A percentile compares a stretch with the other conserved stretches of the same genome.
Evolutionary conservation across 805 yeast species (phyloP).

Genomic region (Metschnikowia arizonensis): DNA sequence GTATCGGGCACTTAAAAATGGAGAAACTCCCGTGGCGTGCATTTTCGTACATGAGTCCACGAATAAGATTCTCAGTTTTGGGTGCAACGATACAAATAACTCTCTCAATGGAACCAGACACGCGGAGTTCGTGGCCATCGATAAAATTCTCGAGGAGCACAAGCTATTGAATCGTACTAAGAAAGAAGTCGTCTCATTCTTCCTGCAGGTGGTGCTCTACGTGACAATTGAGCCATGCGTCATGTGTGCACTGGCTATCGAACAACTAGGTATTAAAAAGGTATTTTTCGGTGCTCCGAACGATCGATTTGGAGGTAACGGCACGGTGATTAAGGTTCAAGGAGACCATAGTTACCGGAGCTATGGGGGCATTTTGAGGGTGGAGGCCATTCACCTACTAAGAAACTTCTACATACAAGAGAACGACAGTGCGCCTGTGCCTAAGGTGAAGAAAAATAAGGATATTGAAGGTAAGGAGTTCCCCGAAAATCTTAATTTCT

Average conservation of each 20-base stretch:
- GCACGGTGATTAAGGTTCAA: slow-evolving; percentile 64
- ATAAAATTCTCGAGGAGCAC: slow-evolving; percentile 23
- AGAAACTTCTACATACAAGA: slow-evolving; percentile 82
- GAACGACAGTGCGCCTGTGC: slow-evolving; percentile 80
- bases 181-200: slow-evolving; percentile 28
- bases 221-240: slow-evolving; percentile 98
- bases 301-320: slow-evolving; percentile 96
- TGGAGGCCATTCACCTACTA: slow-evolving; percentile 77
- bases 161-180: slow-evolving; percentile 6
- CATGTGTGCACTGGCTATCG: slow-evolving; percentile 92
- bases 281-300: slow-evolving; percentile 93
- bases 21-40: slow-evolving; percentile 86
- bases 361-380: slow-evolving; percentile 73
- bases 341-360: slow-evolving; percentile 43
- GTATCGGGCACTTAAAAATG: slow-evolving; percentile 54
- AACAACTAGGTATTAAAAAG: slow-evolving; percentile 68
- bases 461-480: slow-evolving; percentile 52
- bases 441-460: slow-evolving; percentile 69
- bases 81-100: slow-evolving; percentile 82
- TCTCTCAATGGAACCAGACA: slow-evolving; percentile 85
- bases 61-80: slow-evolving; percentile 58
- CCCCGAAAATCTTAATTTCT: slow-evolving; percentile 56
- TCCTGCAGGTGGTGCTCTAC: slow-evolving; percentile 62
- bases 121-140: slow-evolving; percentile 86
- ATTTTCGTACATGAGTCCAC: slow-evolving; percentile 42